Base-by-base conservation (phyloP, 306 rosid genomes). In the Carpinus fangiana region DNA sequence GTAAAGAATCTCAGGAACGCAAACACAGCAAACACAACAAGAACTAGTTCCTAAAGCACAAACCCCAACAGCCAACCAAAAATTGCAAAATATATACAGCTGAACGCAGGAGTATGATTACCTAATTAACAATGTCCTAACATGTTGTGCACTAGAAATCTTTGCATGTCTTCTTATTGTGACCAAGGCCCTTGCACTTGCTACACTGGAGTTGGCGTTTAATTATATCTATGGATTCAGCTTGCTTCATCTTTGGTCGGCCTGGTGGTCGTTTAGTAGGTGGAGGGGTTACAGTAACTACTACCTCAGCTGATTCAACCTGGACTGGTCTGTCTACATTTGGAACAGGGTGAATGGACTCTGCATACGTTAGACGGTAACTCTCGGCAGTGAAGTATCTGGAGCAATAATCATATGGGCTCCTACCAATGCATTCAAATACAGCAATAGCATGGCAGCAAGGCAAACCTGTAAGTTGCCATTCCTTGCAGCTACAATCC, bases 181-280 rank as follows among this genome's bases (percentile, higher is more conserved):
- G 99, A 71, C 99, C 99, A 78, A 95, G 97, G 67, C 93, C 98
- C 84, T 95, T 95, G 89, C 99, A 93, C 75, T 90, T 95, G 81
- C 99, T 86, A 75, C 99, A 95, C 82, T 95, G 99, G 53, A 95
- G 96, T 78, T 93, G 98, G 7, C 97, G 96, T 83, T 95, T 95
- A 61, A 91, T 87, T 54, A 93, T 77, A 78, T 95, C 99, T 51
- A 86, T 52, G 18, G 97, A 68, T 48, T 92, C 96, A 12, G 77
- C 73, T 73, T 86, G 90, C 89, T 95, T 92, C 83, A 77, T 75
- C 87, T 89, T 95, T 11, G 99, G 99, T 71, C 98, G 97, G 73
- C 99, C 97, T 8, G 96, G 99, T 8, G 98, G 92, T 66, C 99
- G 90, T 79, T 88, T 95, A 10, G 98, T 91, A 62, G 99, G 99